phyloP scores from a whole-genome alignment of 1,284 basidiomycete species.

The Trichosporon faecale region DNA sequence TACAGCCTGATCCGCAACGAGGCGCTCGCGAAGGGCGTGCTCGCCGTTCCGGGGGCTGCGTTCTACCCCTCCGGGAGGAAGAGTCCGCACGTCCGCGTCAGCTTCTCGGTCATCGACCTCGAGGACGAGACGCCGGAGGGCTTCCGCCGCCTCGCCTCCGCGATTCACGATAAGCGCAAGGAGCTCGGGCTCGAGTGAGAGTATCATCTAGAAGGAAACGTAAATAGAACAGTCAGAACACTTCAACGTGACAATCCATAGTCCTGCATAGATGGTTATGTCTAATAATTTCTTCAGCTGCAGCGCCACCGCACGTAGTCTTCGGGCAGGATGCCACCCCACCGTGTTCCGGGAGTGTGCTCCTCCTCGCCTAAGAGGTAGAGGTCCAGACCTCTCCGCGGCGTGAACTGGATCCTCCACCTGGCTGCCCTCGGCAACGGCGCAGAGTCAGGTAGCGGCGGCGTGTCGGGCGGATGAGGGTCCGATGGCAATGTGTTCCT shows the following conservation, averaged over 20 bases:
- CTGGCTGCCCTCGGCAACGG: constrained; percentile 36
- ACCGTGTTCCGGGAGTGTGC: constrained; percentile 28
- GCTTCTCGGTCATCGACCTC: constrained; percentile 71
- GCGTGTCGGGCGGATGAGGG: constrained; percentile 16
- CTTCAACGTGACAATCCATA: not conserved
- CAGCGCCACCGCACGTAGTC: constrained; percentile 42
- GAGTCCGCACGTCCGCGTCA: constrained; percentile 71
- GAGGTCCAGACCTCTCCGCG: constrained; percentile 43
- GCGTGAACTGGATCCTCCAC: constrained; percentile 45
- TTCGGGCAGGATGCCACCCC: constrained; percentile 44
- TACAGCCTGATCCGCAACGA: constrained; percentile 71
- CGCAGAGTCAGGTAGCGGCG: constrained; percentile 8
- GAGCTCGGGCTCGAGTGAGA: constrained; percentile 24
- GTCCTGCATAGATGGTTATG: not conserved
- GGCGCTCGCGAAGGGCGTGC: constrained; percentile 75
- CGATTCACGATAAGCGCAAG: constrained; percentile 55
- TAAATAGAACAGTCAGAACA: not conserved
- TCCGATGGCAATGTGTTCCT: constrained; percentile 42
- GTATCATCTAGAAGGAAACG: not conserved
- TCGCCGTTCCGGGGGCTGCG: constrained; percentile 74
- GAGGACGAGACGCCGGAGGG: constrained; percentile 69
- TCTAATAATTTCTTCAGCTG: not conserved
- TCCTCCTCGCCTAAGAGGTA: constrained; percentile 29
- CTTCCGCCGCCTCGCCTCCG: constrained; percentile 63
- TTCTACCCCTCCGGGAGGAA: constrained; percentile 70